Conservation (phyloP, 805 yeast genomes). For the Clavispora asparagi region DNA sequence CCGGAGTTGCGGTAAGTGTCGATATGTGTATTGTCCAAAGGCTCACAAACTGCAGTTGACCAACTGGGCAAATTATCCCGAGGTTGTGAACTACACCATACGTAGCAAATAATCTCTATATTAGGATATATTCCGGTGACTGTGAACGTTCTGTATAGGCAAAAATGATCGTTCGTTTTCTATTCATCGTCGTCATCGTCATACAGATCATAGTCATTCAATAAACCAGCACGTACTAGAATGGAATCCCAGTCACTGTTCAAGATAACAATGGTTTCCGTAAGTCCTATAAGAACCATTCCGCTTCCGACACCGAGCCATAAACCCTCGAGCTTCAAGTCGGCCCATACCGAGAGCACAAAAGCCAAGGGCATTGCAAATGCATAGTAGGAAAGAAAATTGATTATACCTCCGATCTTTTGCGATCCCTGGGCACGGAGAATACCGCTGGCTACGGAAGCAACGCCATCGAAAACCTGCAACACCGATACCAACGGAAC, state of each 20-base stretch:
- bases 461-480: constrained; percentile 65
- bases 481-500: constrained; percentile 58
- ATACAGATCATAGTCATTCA: constrained; percentile 6
- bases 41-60: no score
- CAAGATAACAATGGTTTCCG: constrained; percentile 44
- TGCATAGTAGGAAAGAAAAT: constrained; percentile 64
- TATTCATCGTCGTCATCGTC: background rate
- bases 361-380: constrained; percentile 67
- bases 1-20: no score
- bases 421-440: constrained; percentile 76
- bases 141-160: no score
- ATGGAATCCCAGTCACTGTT: constrained; percentile 51
- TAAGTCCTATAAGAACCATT: constrained; percentile 46
- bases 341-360: constrained; percentile 42
- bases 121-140: no score
- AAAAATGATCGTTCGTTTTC: no score
- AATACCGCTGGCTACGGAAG: constrained; percentile 67
- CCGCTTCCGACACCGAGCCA: constrained; percentile 76
- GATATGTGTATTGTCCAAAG: no score
- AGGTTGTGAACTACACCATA: no score
- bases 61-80: no score
- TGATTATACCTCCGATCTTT: constrained; percentile 64
- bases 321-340: constrained; percentile 52
- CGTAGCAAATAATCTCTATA: no score
- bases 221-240: constrained; percentile 26